Evolutionary conservation across 768 basidiomycete species (phyloP).

Genomic region (Tephrocybe sp.): DNA sequence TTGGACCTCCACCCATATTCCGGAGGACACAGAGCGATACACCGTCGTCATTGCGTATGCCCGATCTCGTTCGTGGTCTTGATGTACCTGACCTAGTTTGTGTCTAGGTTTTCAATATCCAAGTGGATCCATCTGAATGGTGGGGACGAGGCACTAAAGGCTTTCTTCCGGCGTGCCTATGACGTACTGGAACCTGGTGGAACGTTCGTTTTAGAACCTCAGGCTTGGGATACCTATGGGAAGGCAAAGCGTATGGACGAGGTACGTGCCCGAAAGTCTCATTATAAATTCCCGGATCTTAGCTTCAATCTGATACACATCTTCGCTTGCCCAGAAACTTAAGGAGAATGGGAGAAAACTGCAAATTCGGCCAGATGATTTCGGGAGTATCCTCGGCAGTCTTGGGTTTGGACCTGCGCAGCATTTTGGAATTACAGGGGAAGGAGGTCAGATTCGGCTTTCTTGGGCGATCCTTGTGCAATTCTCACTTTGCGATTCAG

Average conservation of each 20-base stretch:
- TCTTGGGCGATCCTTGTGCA: neutral
- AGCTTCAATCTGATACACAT: neutral
- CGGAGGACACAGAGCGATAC: slow-evolving; percentile 63
- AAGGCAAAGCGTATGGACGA: slow-evolving; percentile 73
- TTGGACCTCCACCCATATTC: slow-evolving; percentile 61
- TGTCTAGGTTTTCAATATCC: slow-evolving; percentile 72
- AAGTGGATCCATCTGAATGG: slow-evolving; percentile 92
- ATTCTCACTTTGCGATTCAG: slow-evolving; percentile 29
- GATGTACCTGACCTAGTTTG: neutral
- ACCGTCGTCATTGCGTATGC: slow-evolving; percentile 81
- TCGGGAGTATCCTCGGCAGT: slow-evolving; percentile 48
- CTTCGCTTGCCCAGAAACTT: slow-evolving; percentile 38
- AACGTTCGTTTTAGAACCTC: slow-evolving; percentile 77
- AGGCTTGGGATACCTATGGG: slow-evolving; percentile 81
- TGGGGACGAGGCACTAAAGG: slow-evolving; percentile 69
- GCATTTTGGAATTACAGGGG: slow-evolving; percentile 55
- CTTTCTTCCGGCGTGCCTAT: slow-evolving; percentile 67
- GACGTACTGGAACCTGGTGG: slow-evolving; percentile 61
- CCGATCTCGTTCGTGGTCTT: neutral
- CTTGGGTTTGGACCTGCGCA: slow-evolving; percentile 61
- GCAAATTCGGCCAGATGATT: slow-evolving; percentile 62
- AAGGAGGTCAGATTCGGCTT: slow-evolving; percentile 52
- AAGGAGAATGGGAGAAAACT: slow-evolving; percentile 61
- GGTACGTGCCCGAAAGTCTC: slow-evolving; percentile 29
- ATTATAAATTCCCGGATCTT: neutral